Conservation (phyloP, 2,329 filamentous ascomycete species). For the Bimuria novae-zelandiae region DNA sequence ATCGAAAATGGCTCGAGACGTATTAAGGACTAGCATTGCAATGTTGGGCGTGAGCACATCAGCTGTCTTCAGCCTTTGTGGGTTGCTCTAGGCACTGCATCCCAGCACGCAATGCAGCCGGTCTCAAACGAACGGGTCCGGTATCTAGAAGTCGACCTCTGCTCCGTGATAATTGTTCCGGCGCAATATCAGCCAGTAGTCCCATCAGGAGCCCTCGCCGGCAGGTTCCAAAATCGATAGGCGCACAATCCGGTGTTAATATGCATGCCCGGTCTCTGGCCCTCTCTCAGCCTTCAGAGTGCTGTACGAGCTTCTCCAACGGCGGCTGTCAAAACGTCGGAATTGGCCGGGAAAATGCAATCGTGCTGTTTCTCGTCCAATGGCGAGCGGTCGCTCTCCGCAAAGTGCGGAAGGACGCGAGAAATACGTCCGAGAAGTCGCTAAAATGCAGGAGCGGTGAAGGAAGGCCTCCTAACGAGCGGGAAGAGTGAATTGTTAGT, state of each 20-base stretch:
- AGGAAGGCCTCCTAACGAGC: background rate
- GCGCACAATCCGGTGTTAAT: background rate
- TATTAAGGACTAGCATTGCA: background rate
- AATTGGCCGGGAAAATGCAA: background rate
- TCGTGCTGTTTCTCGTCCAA: background rate
- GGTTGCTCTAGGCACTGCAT: conserved; percentile 3
- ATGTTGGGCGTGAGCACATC: background rate
- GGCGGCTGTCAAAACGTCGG: no score
- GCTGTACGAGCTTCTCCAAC: no score
- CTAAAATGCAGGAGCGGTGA: conserved; percentile 4
- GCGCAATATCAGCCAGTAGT: background rate
- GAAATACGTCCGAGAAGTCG: background rate
- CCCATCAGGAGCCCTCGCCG: background rate
- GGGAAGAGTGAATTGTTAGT: background rate
- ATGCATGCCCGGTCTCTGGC: background rate
- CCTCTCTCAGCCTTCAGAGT: background rate
- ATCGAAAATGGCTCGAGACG: no score
- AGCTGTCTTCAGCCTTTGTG: no score
- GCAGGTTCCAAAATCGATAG: no score
- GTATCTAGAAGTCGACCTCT: background rate
- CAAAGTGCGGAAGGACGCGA: background rate
- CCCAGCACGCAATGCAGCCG: background rate
- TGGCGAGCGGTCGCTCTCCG: background rate
- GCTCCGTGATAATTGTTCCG: background rate
- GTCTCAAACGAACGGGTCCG: conserved; percentile 1